phyloP scores from a whole-genome alignment of 768 basidiomycete genomes.

The Sutorius australiensis region DNA sequence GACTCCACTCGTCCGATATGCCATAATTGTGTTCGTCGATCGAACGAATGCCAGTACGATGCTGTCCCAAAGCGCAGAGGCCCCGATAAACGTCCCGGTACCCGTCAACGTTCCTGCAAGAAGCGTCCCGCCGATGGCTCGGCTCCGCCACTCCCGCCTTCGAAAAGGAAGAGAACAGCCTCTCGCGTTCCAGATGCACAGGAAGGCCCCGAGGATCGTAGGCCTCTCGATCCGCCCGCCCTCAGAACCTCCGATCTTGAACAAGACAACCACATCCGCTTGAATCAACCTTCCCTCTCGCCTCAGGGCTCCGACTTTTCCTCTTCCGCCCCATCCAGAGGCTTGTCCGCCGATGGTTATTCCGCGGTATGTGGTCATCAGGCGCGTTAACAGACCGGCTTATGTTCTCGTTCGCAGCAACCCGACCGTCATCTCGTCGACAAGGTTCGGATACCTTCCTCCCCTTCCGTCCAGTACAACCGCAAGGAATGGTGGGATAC shows the following conservation, averaged over 20 bases:
- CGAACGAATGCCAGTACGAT: constrained; percentile 78
- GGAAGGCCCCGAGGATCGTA: constrained; percentile 28
- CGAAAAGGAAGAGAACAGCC: constrained; percentile 50
- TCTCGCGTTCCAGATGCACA: constrained; percentile 33
- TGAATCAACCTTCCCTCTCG: constrained; percentile 32
- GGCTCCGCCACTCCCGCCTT: constrained; percentile 44
- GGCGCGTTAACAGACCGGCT: not conserved
- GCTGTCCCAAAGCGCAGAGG: constrained; percentile 77
- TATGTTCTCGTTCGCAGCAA: constrained; percentile 20
- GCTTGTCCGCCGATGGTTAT: constrained; percentile 25
- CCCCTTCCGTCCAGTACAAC: constrained; percentile 32
- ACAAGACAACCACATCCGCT: constrained; percentile 20
- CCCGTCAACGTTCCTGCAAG: constrained; percentile 81
- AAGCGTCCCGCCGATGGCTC: constrained; percentile 62
- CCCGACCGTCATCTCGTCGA: constrained; percentile 24
- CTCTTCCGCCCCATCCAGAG: constrained; percentile 27
- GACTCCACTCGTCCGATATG: constrained; percentile 79
- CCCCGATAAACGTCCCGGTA: constrained; percentile 83
- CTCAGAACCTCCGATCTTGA: constrained; percentile 27
- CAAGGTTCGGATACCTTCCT: constrained; percentile 27
- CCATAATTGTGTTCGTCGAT: constrained; percentile 76
- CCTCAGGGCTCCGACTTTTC: constrained; percentile 31
- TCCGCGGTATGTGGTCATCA: constrained; percentile 20
- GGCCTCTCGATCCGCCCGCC: constrained; percentile 23
- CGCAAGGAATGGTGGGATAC: constrained; percentile 47